A percentile compares a stretch with the other conserved stretches of the same genome.
phyloP scores from a whole-genome alignment of 2,329 filamentous ascomycete genomes.

The Pestalotiopsis sp. region DNA sequence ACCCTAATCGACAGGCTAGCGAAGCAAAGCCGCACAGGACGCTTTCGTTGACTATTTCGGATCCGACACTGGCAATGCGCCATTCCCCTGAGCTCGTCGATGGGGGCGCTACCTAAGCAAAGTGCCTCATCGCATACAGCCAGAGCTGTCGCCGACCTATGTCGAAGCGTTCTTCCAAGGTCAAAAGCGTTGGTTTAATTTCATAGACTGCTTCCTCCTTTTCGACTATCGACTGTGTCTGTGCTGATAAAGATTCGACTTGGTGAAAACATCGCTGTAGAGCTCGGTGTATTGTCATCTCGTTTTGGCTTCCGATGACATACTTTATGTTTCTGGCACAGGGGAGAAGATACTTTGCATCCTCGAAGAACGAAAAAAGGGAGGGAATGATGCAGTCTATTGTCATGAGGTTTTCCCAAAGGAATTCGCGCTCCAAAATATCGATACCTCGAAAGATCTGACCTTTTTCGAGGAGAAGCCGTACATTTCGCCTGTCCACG shows the following conservation, averaged over 20 bases:
- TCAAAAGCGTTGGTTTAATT: neutral
- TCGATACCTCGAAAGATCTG: neutral
- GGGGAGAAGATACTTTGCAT: neutral
- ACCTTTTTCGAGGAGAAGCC: constrained; percentile 1
- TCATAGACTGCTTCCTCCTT: neutral
- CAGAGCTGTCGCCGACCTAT: neutral
- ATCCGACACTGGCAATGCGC: neutral
- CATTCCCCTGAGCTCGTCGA: neutral
- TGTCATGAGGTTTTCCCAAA: neutral
- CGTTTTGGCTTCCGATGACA: too few relatives aligned
- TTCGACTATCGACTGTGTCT: neutral
- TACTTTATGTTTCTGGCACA: too few relatives aligned
- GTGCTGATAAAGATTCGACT: too few relatives aligned
- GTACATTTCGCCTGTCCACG: neutral
- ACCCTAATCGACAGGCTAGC: neutral
- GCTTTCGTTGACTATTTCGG: neutral
- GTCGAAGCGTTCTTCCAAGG: neutral
- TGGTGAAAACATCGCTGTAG: too few relatives aligned
- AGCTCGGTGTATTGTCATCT: too few relatives aligned
- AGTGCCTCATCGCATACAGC: constrained; percentile 1
- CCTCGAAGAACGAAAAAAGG: neutral
- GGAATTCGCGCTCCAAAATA: neutral
- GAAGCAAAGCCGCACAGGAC: constrained; percentile 3
- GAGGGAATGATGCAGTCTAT: neutral
- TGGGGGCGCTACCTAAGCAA: neutral